A percentile compares a stretch with the other conserved stretches of the same genome.
Evolutionary conservation across 1,284 basidiomycete genomes (phyloP).

Genomic region (Cutaneotrichosporon cavernicola): DNA sequence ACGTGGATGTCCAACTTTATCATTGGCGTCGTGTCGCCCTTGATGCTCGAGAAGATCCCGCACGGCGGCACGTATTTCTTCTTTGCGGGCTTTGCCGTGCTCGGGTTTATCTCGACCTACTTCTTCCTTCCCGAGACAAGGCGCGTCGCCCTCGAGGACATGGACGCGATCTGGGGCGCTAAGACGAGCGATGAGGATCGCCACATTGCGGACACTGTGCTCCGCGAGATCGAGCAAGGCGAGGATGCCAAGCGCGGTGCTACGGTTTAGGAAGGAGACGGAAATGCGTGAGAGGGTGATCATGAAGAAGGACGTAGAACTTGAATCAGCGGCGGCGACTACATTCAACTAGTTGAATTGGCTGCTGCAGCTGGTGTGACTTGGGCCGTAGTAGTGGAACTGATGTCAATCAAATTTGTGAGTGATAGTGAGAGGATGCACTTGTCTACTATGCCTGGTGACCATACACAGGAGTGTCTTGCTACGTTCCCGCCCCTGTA

Average conservation of each 20-base stretch:
- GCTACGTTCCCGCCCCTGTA: too few relatives aligned
- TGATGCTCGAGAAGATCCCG: slow-evolving; percentile 26
- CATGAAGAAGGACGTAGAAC: too few relatives aligned
- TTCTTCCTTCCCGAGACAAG: slow-evolving; percentile 24
- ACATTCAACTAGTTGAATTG: too few relatives aligned
- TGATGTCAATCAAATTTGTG: too few relatives aligned
- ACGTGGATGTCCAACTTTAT: slow-evolving; percentile 33
- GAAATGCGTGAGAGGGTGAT: not conserved
- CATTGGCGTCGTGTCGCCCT: slow-evolving; percentile 24
- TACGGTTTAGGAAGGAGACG: not conserved
- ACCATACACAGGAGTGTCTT: too few relatives aligned
- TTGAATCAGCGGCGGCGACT: too few relatives aligned
- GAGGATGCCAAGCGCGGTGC: slow-evolving; percentile 5
- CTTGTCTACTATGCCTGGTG: too few relatives aligned
- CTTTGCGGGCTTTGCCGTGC: slow-evolving; percentile 24
- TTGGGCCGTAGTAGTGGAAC: too few relatives aligned
- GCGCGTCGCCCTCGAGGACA: slow-evolving; percentile 67
- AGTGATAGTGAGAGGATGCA: too few relatives aligned
- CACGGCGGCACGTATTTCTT: slow-evolving; percentile 30
- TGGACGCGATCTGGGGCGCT: slow-evolving; percentile 73
- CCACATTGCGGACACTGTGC: slow-evolving; percentile 4
- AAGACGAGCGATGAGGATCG: slow-evolving; percentile 12
- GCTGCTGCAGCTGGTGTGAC: too few relatives aligned
- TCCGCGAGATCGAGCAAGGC: not conserved
- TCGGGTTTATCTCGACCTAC: slow-evolving; percentile 20